Evolutionary conservation across 306 rosid genomes (phyloP), one percentile per base, ranked within the genome.

Genomic region (Spatholobus suberectus): DNA sequence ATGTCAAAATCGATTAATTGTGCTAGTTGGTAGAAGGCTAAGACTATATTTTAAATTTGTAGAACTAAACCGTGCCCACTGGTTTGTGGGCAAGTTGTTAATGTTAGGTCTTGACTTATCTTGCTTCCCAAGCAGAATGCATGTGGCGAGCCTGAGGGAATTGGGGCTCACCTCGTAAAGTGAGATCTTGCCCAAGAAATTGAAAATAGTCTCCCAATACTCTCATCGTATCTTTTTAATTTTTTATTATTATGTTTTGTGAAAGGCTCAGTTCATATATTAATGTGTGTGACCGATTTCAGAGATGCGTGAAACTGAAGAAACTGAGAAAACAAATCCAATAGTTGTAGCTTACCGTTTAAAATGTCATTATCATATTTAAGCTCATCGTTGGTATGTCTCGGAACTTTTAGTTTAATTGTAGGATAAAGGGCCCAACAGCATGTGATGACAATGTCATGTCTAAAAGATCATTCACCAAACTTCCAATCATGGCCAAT

Each of bases 221-320:
- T 29, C 47, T 11, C 12, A 6, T 73, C 66, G 34, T 29, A 29
- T 62, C 51, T 4, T 44, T 44, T 21, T 68, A 15, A 2, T 23
- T 59, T 59, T 17, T 67, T 67, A 35, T 35, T 67, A 68, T 27
- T 9, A 23, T 44, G 4, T 3, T 24, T 65, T 34, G 20, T 38
- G 29, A 20, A 67, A 67, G 47, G 0, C 4, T 40, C 74, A 5
- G 27, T 26, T 41, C 52, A 20, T 41, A 14, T 21, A 40, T 41
- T 41, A 23, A 13, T 32, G 38, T 13, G 18, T 73, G 78, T 2
- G 11, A 52, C 21, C 1, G 78, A 3, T 74, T 35, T 18, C 46
- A 21, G 18, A 71, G 78, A 59, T 81, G 74, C 80, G 85, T 81
- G 75, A 62, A 52, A 52, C 57, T 62, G 41, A 81, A 73, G 85